phyloP scores from a whole-genome alignment of 1,284 basidiomycete genomes.

The Malassezia cuniculi region DNA sequence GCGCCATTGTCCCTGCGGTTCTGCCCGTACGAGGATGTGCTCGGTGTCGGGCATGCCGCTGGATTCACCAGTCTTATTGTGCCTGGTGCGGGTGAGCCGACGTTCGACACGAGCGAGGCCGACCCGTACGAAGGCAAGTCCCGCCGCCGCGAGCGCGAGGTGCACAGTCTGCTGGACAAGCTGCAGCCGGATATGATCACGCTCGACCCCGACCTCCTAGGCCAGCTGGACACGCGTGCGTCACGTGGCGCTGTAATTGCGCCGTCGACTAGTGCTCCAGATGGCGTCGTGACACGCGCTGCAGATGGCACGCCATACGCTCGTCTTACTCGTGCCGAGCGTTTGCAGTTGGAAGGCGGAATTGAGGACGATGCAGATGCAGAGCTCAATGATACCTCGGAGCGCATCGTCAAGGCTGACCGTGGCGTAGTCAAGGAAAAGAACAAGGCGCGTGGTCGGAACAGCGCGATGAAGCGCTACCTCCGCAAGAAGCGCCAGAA shows the following conservation, averaged over 20 bases:
- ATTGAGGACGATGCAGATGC: slow-evolving; percentile 6
- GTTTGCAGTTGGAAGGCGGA: slow-evolving; percentile 26
- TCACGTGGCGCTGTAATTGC: slow-evolving; percentile 50
- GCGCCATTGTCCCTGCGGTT: slow-evolving; percentile 56
- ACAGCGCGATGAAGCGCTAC: slow-evolving; percentile 33
- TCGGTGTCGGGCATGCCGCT: slow-evolving; percentile 58
- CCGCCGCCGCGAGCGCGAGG: slow-evolving; percentile 74
- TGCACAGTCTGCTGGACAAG: slow-evolving; percentile 82
- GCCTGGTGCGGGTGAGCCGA: slow-evolving; percentile 81
- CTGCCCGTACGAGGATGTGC: slow-evolving; percentile 81
- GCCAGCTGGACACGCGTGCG: slow-evolving; percentile 58
- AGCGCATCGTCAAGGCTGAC: slow-evolving; percentile 11
- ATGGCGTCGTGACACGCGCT: slow-evolving; percentile 15
- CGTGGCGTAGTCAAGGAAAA: slow-evolving; percentile 27
- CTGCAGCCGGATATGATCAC: slow-evolving; percentile 87
- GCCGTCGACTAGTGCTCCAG: slow-evolving; percentile 1
- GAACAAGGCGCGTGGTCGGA: slow-evolving; percentile 34
- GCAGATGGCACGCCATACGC: slow-evolving; percentile 37
- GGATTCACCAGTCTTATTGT: slow-evolving; percentile 77
- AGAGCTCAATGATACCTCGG: slow-evolving; percentile 1
- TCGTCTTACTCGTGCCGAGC: slow-evolving; percentile 28
- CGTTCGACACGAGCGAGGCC: slow-evolving; percentile 82
- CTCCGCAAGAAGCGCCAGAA: slow-evolving; percentile 38
- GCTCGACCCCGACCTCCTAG: slow-evolving; percentile 63
- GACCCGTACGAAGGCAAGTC: slow-evolving; percentile 86